Conservation (phyloP, 2,329 filamentous ascomycete species). For the Drechmeria coniospora region DNA sequence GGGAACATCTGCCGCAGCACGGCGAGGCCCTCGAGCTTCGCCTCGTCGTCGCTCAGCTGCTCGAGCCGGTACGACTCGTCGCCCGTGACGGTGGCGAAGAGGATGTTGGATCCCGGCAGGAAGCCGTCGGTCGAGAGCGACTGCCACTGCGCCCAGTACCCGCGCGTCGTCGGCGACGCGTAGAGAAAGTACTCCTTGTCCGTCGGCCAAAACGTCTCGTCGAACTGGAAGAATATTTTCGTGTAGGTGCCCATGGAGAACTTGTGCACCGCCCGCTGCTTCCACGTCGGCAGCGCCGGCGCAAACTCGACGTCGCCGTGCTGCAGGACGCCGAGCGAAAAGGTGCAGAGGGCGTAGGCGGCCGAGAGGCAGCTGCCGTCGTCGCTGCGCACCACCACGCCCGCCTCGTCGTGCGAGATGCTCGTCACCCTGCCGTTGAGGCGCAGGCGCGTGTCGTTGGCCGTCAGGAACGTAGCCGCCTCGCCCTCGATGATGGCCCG, state of each 20-base stretch:
- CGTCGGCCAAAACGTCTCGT: constrained; percentile 46
- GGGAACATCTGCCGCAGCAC: constrained; percentile 49
- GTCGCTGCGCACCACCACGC: constrained; percentile 35
- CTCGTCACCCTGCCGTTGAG: constrained; percentile 42
- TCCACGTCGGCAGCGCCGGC: constrained; percentile 47
- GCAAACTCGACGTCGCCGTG: constrained; percentile 41
- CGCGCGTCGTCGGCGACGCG: constrained; percentile 23
- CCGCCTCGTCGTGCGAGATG: constrained; percentile 33
- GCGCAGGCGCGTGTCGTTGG: constrained; percentile 39
- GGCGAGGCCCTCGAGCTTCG: constrained; percentile 37
- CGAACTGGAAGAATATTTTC: constrained; percentile 57
- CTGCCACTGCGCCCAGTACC: constrained; percentile 44
- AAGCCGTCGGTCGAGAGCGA: constrained; percentile 43
- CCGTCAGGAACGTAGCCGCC: constrained; percentile 38
- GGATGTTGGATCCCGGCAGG: constrained; percentile 43
- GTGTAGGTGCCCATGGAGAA: constrained; percentile 60
- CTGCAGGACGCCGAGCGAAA: constrained; percentile 54
- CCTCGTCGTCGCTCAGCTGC: constrained; percentile 40
- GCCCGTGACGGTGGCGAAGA: constrained; percentile 48
- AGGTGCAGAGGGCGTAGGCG: constrained; percentile 49
- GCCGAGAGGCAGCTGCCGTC: constrained; percentile 42
- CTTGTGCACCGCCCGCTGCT: constrained; percentile 44
- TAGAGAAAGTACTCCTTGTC: constrained; percentile 29
- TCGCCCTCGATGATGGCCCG: constrained; percentile 40
- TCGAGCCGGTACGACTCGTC: constrained; percentile 42